Evolutionary conservation across 2,329 filamentous ascomycete species (phyloP), one percentile per base, ranked within the genome.

Genomic region (Elsinoe australis): DNA sequence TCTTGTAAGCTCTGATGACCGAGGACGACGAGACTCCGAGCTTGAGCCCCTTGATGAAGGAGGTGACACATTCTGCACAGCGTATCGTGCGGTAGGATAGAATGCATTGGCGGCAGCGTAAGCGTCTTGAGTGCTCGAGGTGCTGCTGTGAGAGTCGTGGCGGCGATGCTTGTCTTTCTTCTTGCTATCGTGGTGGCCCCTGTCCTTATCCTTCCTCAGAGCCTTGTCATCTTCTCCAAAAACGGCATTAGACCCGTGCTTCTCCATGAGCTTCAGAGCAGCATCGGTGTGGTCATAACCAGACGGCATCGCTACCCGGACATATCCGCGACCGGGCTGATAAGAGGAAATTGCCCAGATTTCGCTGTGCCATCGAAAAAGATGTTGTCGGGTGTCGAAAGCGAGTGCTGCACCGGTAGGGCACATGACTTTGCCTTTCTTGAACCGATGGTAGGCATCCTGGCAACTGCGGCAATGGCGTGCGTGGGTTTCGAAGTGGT

Each of bases 381-480:
- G 19, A 15, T 44, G 39, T 14, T 32, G 6, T 5, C 3, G 3
- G 22, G 28, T 24, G 28, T 44, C 39, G 24, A 10, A 9, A 26
- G 28, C 28, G 26, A 31, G 21, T 7, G 24, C 14, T 17, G 24
- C 24, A 21, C 39, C 39, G 14, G 19, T 15, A n/a, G 14, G 6
- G 26, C 39, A 44, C 39, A 44, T 44, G 26, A 31, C 7, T 14
- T 44, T 44, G 39, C 39, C 39, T 7, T 29, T 24, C n/a, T 44
- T 44, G 39, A 44, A 44, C 9, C 39, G 22, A 10, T 44, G n/a
- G 26, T 44, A 44, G 5, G 39, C 39, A 44, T 44, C 28, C 9
- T 26, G 39, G 39, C 39, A 44, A 14, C 32, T 12, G 12, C 28
- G 39, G 26, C 39, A 44, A 19, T 7, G 18, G n/a, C 17, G 14